Evolutionary conservation across 2,329 filamentous ascomycete genomes (phyloP), one percentile per base, ranked within the genome.

Genomic region (Botrytis byssoidea): DNA sequence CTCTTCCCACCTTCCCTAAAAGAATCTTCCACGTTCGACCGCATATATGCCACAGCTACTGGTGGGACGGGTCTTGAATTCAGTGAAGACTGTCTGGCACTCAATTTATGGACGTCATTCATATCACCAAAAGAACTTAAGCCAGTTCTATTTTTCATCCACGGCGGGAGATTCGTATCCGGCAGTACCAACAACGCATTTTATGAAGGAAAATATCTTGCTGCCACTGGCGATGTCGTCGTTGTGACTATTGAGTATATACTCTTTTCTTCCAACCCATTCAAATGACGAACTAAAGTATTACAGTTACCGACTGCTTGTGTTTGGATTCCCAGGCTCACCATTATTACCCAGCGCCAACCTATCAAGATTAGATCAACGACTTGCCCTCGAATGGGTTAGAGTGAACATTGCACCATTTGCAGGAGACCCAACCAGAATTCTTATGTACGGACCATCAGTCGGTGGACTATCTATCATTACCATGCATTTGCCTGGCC

Each of bases 91-190:
- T 84, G 82, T 69, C 74, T 84, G 7, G 80, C 79, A 3, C 71
- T 84, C 42, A 84, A 84, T 72, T 77, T 84, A 14, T 84, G 82
- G 82, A 78, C 80, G 6, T 75, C 81, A 42, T 76, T 80, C n/a
- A 78, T 81, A 59, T 77, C 76, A 3, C 77, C 79, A 10, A 79
- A 79, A 4, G 69, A 73, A 35, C 80, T 81, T 48, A 85, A 83
- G 59, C 79, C 85, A 6, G 84, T 86, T 35, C 74, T 85, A 42
- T 80, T 86, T 16, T 86, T 83, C 82, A 82, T 86, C 12, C 81
- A 83, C 66, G 85, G 85, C 3, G 84, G 85, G 12, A 83, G 80
- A 1, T 85, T 84, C 70, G 78, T 76, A 3, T 79, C 79, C 64
- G 84, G 84, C 70, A 82, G 80, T 74, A 81, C 83, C 0, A 79